Base-by-base conservation (phyloP, 495 filamentous ascomycete species). In the Pseudoneurospora amorphoporcata region DNA sequence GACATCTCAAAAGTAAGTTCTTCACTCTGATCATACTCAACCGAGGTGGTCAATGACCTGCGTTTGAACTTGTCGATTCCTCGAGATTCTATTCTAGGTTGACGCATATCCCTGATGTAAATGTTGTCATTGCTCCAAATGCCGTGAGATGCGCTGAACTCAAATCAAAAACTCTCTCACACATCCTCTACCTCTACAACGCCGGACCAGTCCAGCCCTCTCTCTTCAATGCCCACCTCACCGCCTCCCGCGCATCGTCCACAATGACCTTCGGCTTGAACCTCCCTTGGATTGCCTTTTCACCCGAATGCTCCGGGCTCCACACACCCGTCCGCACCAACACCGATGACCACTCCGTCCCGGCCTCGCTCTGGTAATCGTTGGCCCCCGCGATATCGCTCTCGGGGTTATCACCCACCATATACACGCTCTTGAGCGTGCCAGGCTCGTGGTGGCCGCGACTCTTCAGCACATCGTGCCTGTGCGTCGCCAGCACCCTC, bases 351-450 rank as follows among this genome's bases (percentile, higher is more conserved):
- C 95, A 99, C 76, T 88, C 81, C 32, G 89, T 94, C 8, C 90
- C 90, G 53, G 82, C 74, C 9, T 84, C 80, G 73, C 91, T 93
- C 14, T 77, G 76, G 79, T 91, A 95, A 39, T 84, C 84, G 76
- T 97, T 98, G 35, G 92, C 95, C n/a, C 96, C 95, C 14, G 86
- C 82, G 72, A 99, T 96, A 81, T 99, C 95, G 39, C 89, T 92
- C 78, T 92, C 92, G 0, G 95, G 95, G 75, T 98, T 99, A 76
- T 99, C 95, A 0, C 95, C 95, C n/a, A 99, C 86, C 95, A 98
- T 98, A 77, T 96, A 98, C 6, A 99, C 92, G 16, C 84, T 87
- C 76, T 82, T 80, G 72, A 97, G 77, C 79, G 77, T 38, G 35
- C 71, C 39, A 70, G 73, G 23, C 73, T 42, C 79, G 74, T 17